These are phyloP conservation scores for Mesotaenium endlicherianum DNA, from an alignment of 139 green algal species.

Conservation along the genomic window DNA sequence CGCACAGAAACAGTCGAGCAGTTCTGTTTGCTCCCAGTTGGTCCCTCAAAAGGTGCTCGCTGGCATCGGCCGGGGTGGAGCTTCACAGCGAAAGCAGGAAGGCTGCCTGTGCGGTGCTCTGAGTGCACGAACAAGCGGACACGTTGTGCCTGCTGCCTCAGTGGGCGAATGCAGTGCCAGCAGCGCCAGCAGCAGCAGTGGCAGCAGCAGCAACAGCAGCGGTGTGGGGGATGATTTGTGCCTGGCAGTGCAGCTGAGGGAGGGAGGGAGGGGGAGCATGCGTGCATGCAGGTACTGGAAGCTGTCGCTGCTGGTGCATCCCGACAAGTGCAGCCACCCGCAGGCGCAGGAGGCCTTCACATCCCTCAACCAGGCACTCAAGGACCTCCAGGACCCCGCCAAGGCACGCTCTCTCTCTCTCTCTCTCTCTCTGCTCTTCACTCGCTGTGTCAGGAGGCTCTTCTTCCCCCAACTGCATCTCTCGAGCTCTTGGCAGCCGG, in stretches of 20 bases:
- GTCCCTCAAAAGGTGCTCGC: neutral
- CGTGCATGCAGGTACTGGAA: constrained; percentile 79
- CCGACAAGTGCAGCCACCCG: constrained; percentile 75
- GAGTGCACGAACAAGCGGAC: too few relatives aligned
- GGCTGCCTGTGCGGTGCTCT: too few relatives aligned
- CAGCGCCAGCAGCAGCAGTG: too few relatives aligned
- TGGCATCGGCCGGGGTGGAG: neutral
- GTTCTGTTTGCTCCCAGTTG: neutral
- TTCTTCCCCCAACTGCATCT: too few relatives aligned
- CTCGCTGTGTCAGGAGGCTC: neutral
- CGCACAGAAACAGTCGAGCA: neutral
- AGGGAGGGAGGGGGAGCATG: too few relatives aligned
- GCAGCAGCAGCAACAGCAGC: too few relatives aligned
- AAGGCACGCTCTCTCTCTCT: constrained; percentile 11
- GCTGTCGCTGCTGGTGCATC: constrained; percentile 73
- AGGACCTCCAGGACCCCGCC: constrained; percentile 39
- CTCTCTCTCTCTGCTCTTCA: neutral
- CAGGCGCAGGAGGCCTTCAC: constrained; percentile 78
- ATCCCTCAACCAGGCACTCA: constrained; percentile 31
- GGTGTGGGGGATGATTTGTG: too few relatives aligned
- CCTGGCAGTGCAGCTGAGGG: too few relatives aligned
- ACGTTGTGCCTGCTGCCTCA: too few relatives aligned
- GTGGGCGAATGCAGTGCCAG: too few relatives aligned
- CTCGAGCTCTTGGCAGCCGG: too few relatives aligned
- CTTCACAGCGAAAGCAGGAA: neutral